These are phyloP conservation scores for Corylus heterophylla DNA, from an alignment of 306 rosid species.

Conservation along the genomic window DNA sequence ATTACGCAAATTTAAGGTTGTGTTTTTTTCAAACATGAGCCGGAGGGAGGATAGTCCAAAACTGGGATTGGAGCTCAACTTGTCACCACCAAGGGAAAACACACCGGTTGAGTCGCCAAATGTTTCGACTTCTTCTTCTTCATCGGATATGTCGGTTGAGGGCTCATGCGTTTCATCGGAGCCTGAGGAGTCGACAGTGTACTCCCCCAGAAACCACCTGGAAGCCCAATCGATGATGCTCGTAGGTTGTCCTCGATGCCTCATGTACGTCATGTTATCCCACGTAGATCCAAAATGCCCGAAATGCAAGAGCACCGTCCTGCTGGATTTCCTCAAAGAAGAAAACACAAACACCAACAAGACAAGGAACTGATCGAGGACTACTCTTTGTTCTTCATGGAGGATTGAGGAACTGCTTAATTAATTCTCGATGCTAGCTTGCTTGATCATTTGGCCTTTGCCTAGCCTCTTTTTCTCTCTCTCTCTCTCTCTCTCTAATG, in stretches of 20 bases:
- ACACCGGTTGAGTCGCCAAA: neutral
- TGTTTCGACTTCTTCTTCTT: neutral
- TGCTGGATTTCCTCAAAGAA: constrained; percentile 48
- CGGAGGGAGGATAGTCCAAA: constrained; percentile 32
- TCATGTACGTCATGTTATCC: constrained; percentile 58
- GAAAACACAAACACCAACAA: constrained; percentile 17
- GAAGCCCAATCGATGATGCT: constrained; percentile 22
- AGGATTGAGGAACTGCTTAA: neutral
- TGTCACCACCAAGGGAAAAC: constrained; percentile 27
- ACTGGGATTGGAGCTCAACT: constrained; percentile 40
- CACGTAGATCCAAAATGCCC: constrained; percentile 55
- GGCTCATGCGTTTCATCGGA: constrained; percentile 53
- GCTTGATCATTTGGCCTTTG: neutral
- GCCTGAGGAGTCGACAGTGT: constrained; percentile 12
- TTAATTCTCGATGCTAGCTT: neutral
- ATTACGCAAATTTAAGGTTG: no score
- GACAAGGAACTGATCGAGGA: neutral
- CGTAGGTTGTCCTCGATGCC: constrained; percentile 61
- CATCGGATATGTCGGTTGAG: constrained; percentile 31
- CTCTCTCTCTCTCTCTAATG: neutral
- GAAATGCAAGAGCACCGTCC: constrained; percentile 46
- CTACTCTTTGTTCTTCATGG: neutral
- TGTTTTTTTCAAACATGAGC: constrained; percentile 22
- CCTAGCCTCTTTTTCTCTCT: neutral
- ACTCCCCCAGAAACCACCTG: neutral